Percentiles rank a stretch among this genome's conserved stretches.
These are phyloP conservation scores for Panus rudis DNA, from an alignment of 768 basidiomycete species.

Conservation along the genomic window DNA sequence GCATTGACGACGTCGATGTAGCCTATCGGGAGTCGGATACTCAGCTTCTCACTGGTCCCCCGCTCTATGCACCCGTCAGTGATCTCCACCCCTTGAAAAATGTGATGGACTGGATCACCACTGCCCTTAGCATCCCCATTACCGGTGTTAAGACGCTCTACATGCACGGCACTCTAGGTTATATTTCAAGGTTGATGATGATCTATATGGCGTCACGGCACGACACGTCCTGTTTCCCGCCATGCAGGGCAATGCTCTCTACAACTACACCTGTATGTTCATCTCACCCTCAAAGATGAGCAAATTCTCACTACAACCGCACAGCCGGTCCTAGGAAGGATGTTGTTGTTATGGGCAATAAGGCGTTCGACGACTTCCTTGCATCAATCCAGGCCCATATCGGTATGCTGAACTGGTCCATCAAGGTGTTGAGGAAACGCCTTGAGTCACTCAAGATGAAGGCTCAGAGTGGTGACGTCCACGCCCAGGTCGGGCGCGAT, in stretches of 20 bases:
- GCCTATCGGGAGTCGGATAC: constrained; percentile 16
- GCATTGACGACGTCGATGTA: constrained; percentile 15
- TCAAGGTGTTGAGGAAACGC: constrained; percentile 12
- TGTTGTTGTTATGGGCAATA: constrained; percentile 21
- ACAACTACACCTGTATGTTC: constrained; percentile 9
- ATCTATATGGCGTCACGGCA: constrained; percentile 28
- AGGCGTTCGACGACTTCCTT: constrained; percentile 17
- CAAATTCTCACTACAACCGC: constrained; percentile 12
- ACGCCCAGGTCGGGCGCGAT: not conserved
- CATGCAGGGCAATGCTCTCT: constrained; percentile 16
- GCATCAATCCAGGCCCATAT: constrained; percentile 19
- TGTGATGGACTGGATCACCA: constrained; percentile 28
- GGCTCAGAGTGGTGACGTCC: not conserved
- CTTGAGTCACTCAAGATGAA: constrained; percentile 4
- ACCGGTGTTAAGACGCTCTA: constrained; percentile 24
- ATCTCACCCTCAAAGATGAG: constrained; percentile 19
- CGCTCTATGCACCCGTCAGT: constrained; percentile 14
- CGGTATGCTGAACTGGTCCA: constrained; percentile 14
- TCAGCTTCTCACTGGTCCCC: constrained; percentile 11
- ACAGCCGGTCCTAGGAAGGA: constrained; percentile 20
- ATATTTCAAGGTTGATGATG: constrained; percentile 25
- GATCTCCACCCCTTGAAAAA: constrained; percentile 23
- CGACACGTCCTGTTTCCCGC: constrained; percentile 27
- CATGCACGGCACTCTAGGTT: constrained; percentile 31
- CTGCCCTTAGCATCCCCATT: constrained; percentile 31